Base-by-base conservation (phyloP, 225 moss, liverwort and hornwort genomes). In the Sphagnum tenellum region DNA sequence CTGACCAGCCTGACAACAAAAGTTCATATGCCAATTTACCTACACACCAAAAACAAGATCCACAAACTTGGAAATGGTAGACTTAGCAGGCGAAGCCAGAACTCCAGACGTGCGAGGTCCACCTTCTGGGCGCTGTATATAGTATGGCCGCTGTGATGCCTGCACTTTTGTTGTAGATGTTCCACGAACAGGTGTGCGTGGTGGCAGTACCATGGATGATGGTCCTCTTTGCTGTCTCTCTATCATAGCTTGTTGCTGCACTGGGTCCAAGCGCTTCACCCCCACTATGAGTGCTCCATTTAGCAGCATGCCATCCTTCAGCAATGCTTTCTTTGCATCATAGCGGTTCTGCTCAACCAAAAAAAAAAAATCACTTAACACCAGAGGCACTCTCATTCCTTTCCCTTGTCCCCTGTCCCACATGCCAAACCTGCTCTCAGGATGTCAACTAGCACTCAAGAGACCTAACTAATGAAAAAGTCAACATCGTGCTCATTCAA, bases 271-370 rank as follows among this genome's bases (percentile, higher is more conserved):
- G 46, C 78, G 64, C 79, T 98, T 98, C 64, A 98, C 93, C 67
- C 98, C 98, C 1, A 98, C 87, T 50, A 98, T 89, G 29, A 98
- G 90, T 69, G 89, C 94, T 54, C 89, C 83, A 56, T 98, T 98
- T n/a, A 98, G 79, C 61, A 89, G 80, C 62, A 89, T 83, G 12
- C 98, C 93, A 64, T 93, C 85, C 61, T 98, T 98, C 51, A 85
- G 79, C 67, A 93, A 71, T 48, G 98, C 93, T 75, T 88, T 93
- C 65, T 90, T 87, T 14, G 98, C 93, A 78, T 98, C 93, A 64
- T 90, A 88, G 59, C 64, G 71, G 68, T 82, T 93, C 90, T 98
- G 89, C 64, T 70, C 69, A 61, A 9, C 70, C 55, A 12, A 8
- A 63, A 63, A 8, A 14, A 14, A 8, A 5, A 63, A 49, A 1